A percentile compares a stretch with the other conserved stretches of the same genome.
These are phyloP conservation scores for Diutina sp. DNA, from an alignment of 1,139 yeast species.

Conservation along the genomic window DNA sequence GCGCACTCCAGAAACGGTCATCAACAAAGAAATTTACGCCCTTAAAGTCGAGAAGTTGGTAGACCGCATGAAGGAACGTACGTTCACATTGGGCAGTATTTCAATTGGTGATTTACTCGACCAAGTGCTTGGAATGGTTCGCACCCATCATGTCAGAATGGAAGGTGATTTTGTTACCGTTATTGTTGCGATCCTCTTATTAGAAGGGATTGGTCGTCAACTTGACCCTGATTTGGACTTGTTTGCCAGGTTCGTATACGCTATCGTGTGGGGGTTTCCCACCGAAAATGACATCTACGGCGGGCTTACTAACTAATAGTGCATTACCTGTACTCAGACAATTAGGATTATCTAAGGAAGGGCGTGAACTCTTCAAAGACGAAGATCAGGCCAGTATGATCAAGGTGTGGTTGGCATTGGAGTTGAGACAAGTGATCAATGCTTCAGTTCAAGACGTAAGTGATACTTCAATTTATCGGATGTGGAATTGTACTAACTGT, in stretches of 20 bases:
- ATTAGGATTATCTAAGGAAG: constrained; percentile 61
- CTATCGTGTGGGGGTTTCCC: constrained; percentile 46
- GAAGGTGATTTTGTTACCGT: constrained; percentile 95
- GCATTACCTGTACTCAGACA: constrained; percentile 83
- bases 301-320: constrained; percentile 29
- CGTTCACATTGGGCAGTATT: constrained; percentile 86
- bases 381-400: constrained; percentile 65
- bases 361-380: constrained; percentile 41
- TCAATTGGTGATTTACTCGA: constrained; percentile 86
- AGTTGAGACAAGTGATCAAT: constrained; percentile 74
- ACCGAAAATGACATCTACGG: constrained; percentile 16
- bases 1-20: constrained; percentile 84
- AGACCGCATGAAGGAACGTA: constrained; percentile 66
- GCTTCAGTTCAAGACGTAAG: constrained; percentile 75
- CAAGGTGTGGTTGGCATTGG: constrained; percentile 85
- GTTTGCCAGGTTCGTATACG: constrained; percentile 86
- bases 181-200: constrained; percentile 73
- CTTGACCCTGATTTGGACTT: constrained; percentile 86
- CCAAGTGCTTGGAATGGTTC: constrained; percentile 80
- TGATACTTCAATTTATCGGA: constrained; percentile 10
- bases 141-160: constrained; percentile 92
- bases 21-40: constrained; percentile 76
- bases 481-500: constrained; percentile 14
- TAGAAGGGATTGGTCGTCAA: constrained; percentile 93
- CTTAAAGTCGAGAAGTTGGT: constrained; percentile 78